Evolutionary conservation across 495 filamentous ascomycete genomes (phyloP).

Genomic region (Cercophora scortea): DNA sequence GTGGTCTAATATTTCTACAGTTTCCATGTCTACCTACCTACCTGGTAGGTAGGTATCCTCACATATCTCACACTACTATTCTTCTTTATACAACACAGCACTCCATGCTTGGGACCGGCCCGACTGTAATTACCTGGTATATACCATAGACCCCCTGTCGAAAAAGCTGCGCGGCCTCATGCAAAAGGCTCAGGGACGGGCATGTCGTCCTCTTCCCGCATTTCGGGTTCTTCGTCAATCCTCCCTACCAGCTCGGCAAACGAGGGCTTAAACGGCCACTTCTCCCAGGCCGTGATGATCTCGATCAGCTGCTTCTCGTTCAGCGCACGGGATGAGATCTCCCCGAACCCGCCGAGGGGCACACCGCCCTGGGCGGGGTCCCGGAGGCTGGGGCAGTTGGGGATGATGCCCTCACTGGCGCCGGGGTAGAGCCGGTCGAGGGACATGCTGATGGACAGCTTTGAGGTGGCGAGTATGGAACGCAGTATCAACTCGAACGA

Average conservation of each 20-base stretch:
- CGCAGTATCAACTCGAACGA: slow-evolving; percentile 28
- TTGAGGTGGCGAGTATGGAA: background rate
- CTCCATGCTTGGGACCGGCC: too few relatives aligned
- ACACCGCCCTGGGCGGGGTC: slow-evolving; percentile 36
- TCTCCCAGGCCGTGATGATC: slow-evolving; percentile 42
- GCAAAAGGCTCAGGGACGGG: too few relatives aligned
- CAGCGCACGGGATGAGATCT: slow-evolving; percentile 34
- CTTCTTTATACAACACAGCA: too few relatives aligned
- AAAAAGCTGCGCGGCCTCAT: too few relatives aligned
- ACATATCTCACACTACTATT: too few relatives aligned
- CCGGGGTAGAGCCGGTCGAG: slow-evolving; percentile 30
- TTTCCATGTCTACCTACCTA: too few relatives aligned
- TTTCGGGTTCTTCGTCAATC: background rate
- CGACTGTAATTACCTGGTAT: too few relatives aligned
- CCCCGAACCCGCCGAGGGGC: slow-evolving; percentile 14
- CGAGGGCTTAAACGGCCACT: slow-evolving; percentile 51
- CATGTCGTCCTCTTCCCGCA: too few relatives aligned
- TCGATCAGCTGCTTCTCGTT: slow-evolving; percentile 39
- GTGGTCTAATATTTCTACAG: too few relatives aligned
- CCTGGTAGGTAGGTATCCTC: too few relatives aligned
- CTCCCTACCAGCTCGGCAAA: slow-evolving; percentile 32
- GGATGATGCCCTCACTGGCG: slow-evolving; percentile 31
- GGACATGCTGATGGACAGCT: slow-evolving; percentile 3
- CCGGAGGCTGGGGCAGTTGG: slow-evolving; percentile 27
- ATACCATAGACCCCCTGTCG: too few relatives aligned